Conservation (phyloP, 192 early-diverging fungal genomes). For the Entomortierella chlamydospora region DNA sequence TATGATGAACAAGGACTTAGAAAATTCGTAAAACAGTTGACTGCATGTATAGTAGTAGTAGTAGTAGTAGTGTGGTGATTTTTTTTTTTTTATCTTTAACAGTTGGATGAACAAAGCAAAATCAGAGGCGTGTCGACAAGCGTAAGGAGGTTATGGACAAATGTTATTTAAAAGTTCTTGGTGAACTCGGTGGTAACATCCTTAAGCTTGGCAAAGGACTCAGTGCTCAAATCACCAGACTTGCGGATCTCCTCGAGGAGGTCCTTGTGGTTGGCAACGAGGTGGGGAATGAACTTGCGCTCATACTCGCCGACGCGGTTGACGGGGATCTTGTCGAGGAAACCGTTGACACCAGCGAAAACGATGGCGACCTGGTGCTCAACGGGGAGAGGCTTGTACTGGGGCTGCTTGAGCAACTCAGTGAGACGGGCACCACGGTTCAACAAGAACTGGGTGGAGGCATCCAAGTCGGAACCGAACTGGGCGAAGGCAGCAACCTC, state of each 20-base stretch:
- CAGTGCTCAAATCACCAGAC: conserved; percentile 88
- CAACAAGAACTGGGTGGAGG: conserved; percentile 99
- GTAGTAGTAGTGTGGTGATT: background rate
- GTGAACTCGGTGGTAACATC: conserved; percentile 81
- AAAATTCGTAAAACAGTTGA: conserved; percentile 2
- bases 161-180: conserved; percentile 74
- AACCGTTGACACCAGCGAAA: conserved; percentile 99
- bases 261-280: conserved; percentile 89
- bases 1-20: background rate
- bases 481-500: conserved; percentile 99
- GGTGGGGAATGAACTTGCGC: conserved; percentile 86
- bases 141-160: background rate
- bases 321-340: conserved; percentile 98
- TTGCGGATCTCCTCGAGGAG: conserved; percentile 91
- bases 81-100: background rate
- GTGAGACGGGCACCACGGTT: conserved; percentile 99
- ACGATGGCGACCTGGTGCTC: conserved; percentile 99
- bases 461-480: conserved; percentile 99
- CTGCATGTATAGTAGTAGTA: conserved; percentile 6
- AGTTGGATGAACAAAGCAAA: conserved; percentile 2
- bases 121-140: conserved; percentile 1
- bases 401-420: conserved; percentile 99
- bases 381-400: conserved; percentile 95
- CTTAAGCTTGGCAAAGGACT: conserved; percentile 94
- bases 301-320: conserved; percentile 96